Evolutionary conservation across 129 eudicot genomes (phyloP), one percentile per base, ranked within the genome.

Genomic region (Pulicaria dysenterica): DNA sequence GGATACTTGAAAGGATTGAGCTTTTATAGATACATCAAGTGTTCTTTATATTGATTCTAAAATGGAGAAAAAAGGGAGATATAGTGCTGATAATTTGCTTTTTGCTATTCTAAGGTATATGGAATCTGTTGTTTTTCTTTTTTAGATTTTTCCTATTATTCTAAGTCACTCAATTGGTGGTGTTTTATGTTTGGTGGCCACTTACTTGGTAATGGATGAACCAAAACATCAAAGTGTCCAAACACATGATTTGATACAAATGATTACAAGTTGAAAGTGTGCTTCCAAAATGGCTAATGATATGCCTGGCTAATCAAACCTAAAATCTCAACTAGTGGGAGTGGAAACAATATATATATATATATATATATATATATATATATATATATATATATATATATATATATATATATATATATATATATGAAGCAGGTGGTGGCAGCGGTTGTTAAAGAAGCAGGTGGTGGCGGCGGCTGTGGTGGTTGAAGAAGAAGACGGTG

Each of bases 141-240:
- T 69, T 5, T 5, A 37, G 39, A 47, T 73, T 69, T 65, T n/a
- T 31, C 46, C 5, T 73, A 73, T 59, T 59, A 59, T 70, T 70
- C 56, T 45, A 44, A 60, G 50, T 60, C 61, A 36, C 61, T 16
- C n/a, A 73, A 15, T 36, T 17, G 58, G 55, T 75, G 58, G 79
- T 75, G 67, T 75, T 42, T 54, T 64, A 13, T 44, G 73, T 75
- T 75, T 54, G 64, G 72, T 75, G 80, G 58, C 80, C 74, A 75
- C 80, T 70, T 55, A 70, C 75, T 55, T 66, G 58, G 15, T 67
- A 66, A 66, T 67, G 80, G 74, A 57, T 67, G 65, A 66, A 75
- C 53, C 58, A 75, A 55, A 75, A 66, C 37, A n/a, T 66, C 60
- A 66, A 24, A 13, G 64, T 74, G 64, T 74, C 51, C 53, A 74